Evolutionary conservation across 768 basidiomycete genomes (phyloP), one percentile per base, ranked within the genome.

Genomic region (Fomitopsis pulvina): DNA sequence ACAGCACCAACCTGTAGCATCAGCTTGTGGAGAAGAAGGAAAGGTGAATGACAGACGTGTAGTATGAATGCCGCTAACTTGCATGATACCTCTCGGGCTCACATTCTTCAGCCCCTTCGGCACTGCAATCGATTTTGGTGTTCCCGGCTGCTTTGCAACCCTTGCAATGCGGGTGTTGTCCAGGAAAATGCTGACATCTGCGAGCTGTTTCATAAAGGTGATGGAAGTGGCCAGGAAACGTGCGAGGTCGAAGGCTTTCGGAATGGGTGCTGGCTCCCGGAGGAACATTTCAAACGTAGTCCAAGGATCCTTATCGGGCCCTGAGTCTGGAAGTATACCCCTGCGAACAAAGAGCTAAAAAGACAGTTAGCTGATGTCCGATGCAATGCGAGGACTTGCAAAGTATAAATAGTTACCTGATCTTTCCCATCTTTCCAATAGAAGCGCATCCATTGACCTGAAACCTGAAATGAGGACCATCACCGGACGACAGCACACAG

Each of bases 381-480:
- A 34, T 18, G 26, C 18, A 24, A 39, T 24, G 9, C 11, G 9
- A 34, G 9, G 41, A 34, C 21, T 40, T 8, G 39, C 11, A 4
- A 45, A n/a, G 44, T n/a, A 6, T 25, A 22, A 30, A 18, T 6
- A 48, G 64, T 29, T 55, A 85, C 84, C 71, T 93, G 91, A 60
- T 93, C 91, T 59, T 87, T 90, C 58, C 86, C 87, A 60, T 88
- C 89, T 63, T 92, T 93, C 92, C 92, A 97, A 63, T 94, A 89
- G 64, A 96, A 97, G 0, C 83, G 86, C 92, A 95, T 95, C 81
- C 91, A 92, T 61, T 87, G 79, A 27, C 81, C 92, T 78, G 62
- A 25, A 27, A 45, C 18, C 10, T 20, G 14, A 16, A 14, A 11
- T 26, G 24, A 47, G 7, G 34, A 34, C 7, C 26, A n/a, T n/a